Base-by-base conservation (phyloP, 2,329 filamentous ascomycete genomes). In the Cyphellophora europaea region DNA sequence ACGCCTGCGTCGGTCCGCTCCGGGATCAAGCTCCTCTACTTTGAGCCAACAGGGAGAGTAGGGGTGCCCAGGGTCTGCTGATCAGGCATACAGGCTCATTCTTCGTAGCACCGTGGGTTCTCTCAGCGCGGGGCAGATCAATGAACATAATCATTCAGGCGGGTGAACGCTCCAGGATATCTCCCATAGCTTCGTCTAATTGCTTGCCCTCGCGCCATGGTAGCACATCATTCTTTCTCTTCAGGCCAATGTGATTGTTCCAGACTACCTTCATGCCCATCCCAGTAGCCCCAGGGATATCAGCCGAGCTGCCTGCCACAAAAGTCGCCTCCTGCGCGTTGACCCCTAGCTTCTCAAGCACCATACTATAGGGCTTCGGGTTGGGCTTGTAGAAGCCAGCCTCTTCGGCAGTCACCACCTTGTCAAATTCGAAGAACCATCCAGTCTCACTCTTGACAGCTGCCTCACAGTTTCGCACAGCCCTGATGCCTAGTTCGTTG, bases 191-290 rank as follows among this genome's bases (percentile, higher is more conserved):
- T 14, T 37, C 35, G 10, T 19, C 14, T 25, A 37, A 15, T n/a
- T 17, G 15, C 11, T 15, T 19, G 14, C 35, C 35, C 16, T 37
- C 35, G 16, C 30, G 32, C 35, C 13, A 33, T 4, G 35, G 35
- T 17, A 33, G 8, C 21, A 27, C 11, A 14, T 37, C 23, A 33
- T 29, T 14, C 23, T 27, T 33, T 12, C 25, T 37, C 14, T 16
- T 19, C 30, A 44, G 18, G 14, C 42, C 39, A 21, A 38, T 33
- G 12, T 38, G 39, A 35, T 62, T 62, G 27, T 61, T 58, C 58
- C 59, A 62, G 19, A 58, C 54, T 14, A 63, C 60, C 16, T 32
- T 53, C 57, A 63, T 62, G 0, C 61, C 61, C 1, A 51, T 57
- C 2, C 49, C 40, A 0, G 52, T 53, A 1, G 61, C 60, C 3